These are phyloP conservation scores for Boletus patriciae DNA, from an alignment of 768 basidiomycete genomes.

Conservation along the genomic window DNA sequence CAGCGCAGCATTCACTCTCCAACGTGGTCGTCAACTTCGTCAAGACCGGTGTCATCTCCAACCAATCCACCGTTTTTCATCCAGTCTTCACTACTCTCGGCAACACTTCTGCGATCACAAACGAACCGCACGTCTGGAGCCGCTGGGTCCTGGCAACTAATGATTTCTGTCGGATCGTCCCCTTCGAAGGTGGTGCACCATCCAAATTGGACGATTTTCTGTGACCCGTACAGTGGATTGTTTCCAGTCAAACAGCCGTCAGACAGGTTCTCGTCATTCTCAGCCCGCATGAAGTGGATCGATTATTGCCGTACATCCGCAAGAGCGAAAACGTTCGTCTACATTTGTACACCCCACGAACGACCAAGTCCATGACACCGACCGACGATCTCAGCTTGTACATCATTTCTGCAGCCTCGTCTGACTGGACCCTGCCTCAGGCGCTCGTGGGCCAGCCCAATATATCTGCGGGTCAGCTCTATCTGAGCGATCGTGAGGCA, in stretches of 20 bases:
- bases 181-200: neutral
- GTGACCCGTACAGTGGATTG: constrained; percentile 45
- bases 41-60: constrained; percentile 24
- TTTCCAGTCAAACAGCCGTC: constrained; percentile 36
- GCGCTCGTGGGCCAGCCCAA: constrained; percentile 37
- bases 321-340: constrained; percentile 35
- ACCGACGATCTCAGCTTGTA: constrained; percentile 36
- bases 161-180: constrained; percentile 12
- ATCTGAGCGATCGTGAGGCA: no score
- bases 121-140: constrained; percentile 24
- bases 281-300: constrained; percentile 43
- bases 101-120: constrained; percentile 7
- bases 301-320: constrained; percentile 38
- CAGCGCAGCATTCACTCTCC: constrained; percentile 23
- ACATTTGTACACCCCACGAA: constrained; percentile 44
- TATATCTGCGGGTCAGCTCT: constrained; percentile 25
- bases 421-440: constrained; percentile 12
- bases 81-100: constrained; percentile 13
- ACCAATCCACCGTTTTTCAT: constrained; percentile 18
- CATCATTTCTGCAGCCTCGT: constrained; percentile 21
- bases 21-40: constrained; percentile 10
- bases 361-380: constrained; percentile 33
- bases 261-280: constrained; percentile 35
- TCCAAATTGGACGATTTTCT: constrained; percentile 33
- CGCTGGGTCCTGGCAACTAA: constrained; percentile 12